phyloP scores from a whole-genome alignment of 1,139 yeast species.

The Yamadazyma mexicana region DNA sequence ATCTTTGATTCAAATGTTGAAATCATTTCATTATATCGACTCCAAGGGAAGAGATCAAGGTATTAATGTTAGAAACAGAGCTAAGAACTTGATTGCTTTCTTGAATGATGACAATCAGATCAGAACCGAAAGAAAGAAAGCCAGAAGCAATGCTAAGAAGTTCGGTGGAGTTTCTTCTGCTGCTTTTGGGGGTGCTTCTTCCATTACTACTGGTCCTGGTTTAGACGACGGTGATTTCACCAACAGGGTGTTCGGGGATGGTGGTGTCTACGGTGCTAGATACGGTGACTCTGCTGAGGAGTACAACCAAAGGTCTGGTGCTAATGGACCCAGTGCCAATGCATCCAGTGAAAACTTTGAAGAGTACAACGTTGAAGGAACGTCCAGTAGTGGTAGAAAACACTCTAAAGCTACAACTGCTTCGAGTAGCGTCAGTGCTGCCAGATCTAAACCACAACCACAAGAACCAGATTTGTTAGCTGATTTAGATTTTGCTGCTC shows the following conservation, averaged over 20 bases:
- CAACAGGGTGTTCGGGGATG: slow-evolving; percentile 72
- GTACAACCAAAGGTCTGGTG: slow-evolving; percentile 33
- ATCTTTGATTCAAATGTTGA: slow-evolving; percentile 82
- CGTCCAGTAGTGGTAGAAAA: slow-evolving; percentile 20
- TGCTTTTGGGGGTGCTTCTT: slow-evolving; percentile 48
- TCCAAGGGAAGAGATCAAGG: slow-evolving; percentile 97
- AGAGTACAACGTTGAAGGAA: slow-evolving; percentile 61
- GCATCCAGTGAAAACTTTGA: slow-evolving; percentile 54
- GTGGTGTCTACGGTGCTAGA: slow-evolving; percentile 75
- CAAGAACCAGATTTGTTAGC: slow-evolving; percentile 47
- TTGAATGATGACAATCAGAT: slow-evolving; percentile 76
- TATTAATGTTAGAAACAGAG: slow-evolving; percentile 87
- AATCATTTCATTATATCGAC: slow-evolving; percentile 91
- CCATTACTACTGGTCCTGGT: slow-evolving; percentile 32
- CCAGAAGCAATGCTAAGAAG: slow-evolving; percentile 80
- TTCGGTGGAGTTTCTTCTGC: slow-evolving; percentile 67
- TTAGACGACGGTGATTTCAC: slow-evolving; percentile 54
- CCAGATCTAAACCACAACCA: slow-evolving; percentile 22
- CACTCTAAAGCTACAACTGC: slow-evolving; percentile 40
- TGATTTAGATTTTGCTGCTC: slow-evolving; percentile 55
- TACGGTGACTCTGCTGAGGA: slow-evolving; percentile 57
- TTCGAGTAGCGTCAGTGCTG: slow-evolving; percentile 35
- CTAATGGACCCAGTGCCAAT: slow-evolving; percentile 15
- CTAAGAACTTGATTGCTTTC: slow-evolving; percentile 70
- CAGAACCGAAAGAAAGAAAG: slow-evolving; percentile 84